These are phyloP conservation scores for Prunus dulcis DNA, from an alignment of 306 rosid genomes.

Conservation along the genomic window DNA sequence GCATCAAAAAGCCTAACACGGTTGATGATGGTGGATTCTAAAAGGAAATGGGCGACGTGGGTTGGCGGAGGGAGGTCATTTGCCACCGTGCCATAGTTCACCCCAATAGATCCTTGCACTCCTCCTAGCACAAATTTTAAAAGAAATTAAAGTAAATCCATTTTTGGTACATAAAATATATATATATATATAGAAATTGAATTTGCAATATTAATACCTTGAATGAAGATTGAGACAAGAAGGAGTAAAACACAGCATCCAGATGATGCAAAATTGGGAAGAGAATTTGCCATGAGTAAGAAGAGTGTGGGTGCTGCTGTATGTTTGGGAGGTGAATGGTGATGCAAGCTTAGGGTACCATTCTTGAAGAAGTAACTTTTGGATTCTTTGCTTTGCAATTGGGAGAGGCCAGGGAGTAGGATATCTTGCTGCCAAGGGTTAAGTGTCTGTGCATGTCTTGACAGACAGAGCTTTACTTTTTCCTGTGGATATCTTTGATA, in stretches of 20 bases:
- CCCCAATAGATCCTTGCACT: conserved; percentile 55
- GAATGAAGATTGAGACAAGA: conserved; percentile 33
- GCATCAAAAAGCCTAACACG: conserved; percentile 56
- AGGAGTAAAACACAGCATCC: conserved; percentile 23
- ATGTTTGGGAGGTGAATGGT: conserved; percentile 1
- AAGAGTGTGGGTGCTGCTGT: not conserved
- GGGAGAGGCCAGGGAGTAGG: conserved; percentile 13
- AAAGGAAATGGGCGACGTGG: conserved; percentile 51
- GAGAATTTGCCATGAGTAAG: conserved; percentile 34
- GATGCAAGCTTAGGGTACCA: conserved; percentile 4
- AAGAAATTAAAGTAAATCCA: too few species aligned
- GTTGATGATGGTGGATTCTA: conserved; percentile 48
- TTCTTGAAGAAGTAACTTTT: conserved; percentile 43
- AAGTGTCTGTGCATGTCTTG: conserved; percentile 9
- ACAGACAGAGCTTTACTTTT: conserved; percentile 4
- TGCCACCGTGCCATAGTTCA: conserved; percentile 74
- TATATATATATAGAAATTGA: not conserved
- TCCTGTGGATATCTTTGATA: conserved; percentile 10
- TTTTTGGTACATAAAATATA: too few species aligned
- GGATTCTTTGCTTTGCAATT: conserved; percentile 62
- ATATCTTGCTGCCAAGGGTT: conserved; percentile 33
- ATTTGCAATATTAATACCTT: conserved; percentile 22
- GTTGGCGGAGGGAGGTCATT: conserved; percentile 63
- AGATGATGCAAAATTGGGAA: conserved; percentile 9
- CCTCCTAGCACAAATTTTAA: conserved; percentile 14